phyloP scores from a whole-genome alignment of 2,329 filamentous ascomycete genomes.

The Rhynchosporium secalis region DNA sequence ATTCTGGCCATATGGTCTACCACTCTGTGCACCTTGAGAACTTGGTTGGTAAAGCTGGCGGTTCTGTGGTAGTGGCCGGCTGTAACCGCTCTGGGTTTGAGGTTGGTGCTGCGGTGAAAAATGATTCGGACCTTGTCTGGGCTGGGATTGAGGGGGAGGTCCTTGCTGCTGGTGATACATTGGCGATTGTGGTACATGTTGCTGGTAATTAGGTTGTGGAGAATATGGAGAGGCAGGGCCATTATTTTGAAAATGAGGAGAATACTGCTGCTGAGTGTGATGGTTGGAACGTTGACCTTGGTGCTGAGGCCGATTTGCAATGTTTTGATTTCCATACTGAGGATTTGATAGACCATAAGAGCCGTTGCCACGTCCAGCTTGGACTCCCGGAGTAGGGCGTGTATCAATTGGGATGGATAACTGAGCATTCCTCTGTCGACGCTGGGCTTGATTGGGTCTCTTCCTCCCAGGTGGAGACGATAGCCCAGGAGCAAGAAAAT shows the following conservation, averaged over 20 bases:
- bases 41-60: conserved; percentile 39
- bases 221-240: conserved; percentile 29
- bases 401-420: conserved; percentile 56
- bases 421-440: conserved; percentile 62
- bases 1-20: conserved; percentile 21
- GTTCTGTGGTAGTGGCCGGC: conserved; percentile 31
- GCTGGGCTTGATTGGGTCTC: conserved; percentile 62
- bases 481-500: neutral
- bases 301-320: conserved; percentile 10
- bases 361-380: conserved; percentile 32
- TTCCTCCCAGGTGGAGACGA: conserved; percentile 38
- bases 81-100: conserved; percentile 16
- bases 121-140: conserved; percentile 17
- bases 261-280: conserved; percentile 26
- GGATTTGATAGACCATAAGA: conserved; percentile 13
- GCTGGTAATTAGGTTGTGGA: conserved; percentile 22
- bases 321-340: conserved; percentile 10
- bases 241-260: conserved; percentile 26
- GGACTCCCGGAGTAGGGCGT: conserved; percentile 41
- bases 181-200: conserved; percentile 40
- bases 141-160: conserved; percentile 21
- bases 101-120: conserved; percentile 13
- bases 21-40: conserved; percentile 21
- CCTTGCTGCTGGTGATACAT: conserved; percentile 29
- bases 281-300: conserved; percentile 28